Conservation (phyloP, 2,329 filamentous ascomycete species). For the Graphilbum fragrans region DNA sequence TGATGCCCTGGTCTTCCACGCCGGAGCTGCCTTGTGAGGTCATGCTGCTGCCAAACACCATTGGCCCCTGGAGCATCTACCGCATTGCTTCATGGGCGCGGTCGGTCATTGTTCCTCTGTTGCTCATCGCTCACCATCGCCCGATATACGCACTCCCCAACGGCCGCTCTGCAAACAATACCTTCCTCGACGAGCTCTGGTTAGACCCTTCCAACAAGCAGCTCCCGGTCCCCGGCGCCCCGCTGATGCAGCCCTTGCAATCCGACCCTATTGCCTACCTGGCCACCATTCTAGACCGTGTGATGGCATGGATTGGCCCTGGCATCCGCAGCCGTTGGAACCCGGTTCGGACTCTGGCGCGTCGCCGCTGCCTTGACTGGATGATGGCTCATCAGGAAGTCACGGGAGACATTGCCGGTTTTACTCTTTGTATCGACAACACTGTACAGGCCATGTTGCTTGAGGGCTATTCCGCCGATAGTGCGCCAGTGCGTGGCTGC, state of each 20-base stretch:
- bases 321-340: constrained; percentile 5
- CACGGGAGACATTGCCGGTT: constrained; percentile 16
- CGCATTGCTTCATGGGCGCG: constrained; percentile 16
- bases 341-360: constrained; percentile 8
- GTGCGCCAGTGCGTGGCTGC: background rate
- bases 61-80: constrained; percentile 18
- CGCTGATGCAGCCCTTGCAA: background rate
- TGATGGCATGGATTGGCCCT: constrained; percentile 8
- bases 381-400: constrained; percentile 17
- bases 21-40: constrained; percentile 21
- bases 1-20: constrained; percentile 20
- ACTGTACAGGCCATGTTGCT: constrained; percentile 3
- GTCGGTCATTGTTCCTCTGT: constrained; percentile 12
- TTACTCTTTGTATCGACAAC: constrained; percentile 15
- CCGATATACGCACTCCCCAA: constrained; percentile 18
- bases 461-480: constrained; percentile 2
- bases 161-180: constrained; percentile 10
- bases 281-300: background rate
- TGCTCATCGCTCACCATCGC: constrained; percentile 16
- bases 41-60: constrained; percentile 16
- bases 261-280: constrained; percentile 1
- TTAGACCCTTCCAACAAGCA: constrained; percentile 9
- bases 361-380: constrained; percentile 15
- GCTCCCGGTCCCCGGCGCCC: background rate
- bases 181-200: constrained; percentile 22